Base-by-base conservation (phyloP, 2,329 filamentous ascomycete genomes). In the Stenocarpella maydis region DNA sequence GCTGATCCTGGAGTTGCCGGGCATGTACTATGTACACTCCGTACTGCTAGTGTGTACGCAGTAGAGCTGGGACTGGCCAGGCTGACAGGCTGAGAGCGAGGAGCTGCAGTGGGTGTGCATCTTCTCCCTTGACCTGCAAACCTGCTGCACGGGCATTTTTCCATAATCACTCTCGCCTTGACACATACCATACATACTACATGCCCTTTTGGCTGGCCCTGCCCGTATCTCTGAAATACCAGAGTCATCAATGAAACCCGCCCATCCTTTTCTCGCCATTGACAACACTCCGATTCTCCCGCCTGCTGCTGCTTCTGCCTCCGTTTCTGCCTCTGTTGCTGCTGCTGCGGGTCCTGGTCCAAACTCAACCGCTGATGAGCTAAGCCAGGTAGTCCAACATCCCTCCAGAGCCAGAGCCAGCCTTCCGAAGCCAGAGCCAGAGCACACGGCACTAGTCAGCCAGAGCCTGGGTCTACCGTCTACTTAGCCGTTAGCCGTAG, bases 111-210 rank as follows among this genome's bases (percentile, higher is more conserved):
- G 43, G 49, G 31, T 55, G 45, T 39, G 19, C 65, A 39, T 47
- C 63, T 66, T 60, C 60, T 69, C 68, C 68, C 68, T 70, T 70
- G 68, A 67, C 58, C 58, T 63, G 58, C 58, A 63, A 63, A 34
- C 54, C 54, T 58, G 54, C 58, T 63, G 58, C 58, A 63, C 43
- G 58, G 58, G 43, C 58, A 37, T 37, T 63, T 49, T 43, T 37
- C 26, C 58, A 63, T 63, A n/a, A 49, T 63, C 58, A 49, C 58
- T 63, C 43, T 63, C 17, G 43, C 58, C 58, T 43, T 45, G 58
- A 63, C 58, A 49, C 47, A 37, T 34, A 34, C 31, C 31, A 34
- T 34, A 4, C 31, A 34, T 34, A 34, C 31, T 34, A 9, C 43
- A 47, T 63, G 43, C n/a, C 26, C 43, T 49, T 63, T 49, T 63